phyloP scores from a whole-genome alignment of 1,284 basidiomycete species.

The Ustilago sp. region DNA sequence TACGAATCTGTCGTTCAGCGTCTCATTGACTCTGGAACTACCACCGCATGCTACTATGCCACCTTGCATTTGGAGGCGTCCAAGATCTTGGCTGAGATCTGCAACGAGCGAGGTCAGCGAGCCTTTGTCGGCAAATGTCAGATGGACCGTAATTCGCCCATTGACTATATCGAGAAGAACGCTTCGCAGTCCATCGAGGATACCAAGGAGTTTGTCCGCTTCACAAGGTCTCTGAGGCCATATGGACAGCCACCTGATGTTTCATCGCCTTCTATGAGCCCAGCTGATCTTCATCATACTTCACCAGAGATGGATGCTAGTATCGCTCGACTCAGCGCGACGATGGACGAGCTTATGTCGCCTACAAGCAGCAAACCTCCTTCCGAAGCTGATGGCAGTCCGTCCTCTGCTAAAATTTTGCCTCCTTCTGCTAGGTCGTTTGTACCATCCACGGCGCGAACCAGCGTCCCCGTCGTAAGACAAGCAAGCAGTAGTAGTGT shows the following conservation, averaged over 20 bases:
- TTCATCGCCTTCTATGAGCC: constrained; percentile 48
- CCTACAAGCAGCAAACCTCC: constrained; percentile 41
- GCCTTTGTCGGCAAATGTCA: constrained; percentile 92
- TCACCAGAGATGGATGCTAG: constrained; percentile 62
- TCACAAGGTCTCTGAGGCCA: constrained; percentile 44
- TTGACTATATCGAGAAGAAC: constrained; percentile 78
- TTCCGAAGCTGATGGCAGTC: constrained; percentile 42
- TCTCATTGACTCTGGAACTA: constrained; percentile 78
- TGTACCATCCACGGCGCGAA: constrained; percentile 2
- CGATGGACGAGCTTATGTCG: constrained; percentile 61
- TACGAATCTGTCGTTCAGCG: constrained; percentile 82
- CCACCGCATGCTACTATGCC: constrained; percentile 92
- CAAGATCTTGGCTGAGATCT: constrained; percentile 82
- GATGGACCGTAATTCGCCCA: constrained; percentile 84
- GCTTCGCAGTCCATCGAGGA: constrained; percentile 60
- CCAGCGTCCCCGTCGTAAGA: constrained; percentile 23
- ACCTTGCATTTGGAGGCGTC: constrained; percentile 85
- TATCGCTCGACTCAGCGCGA: constrained; percentile 57
- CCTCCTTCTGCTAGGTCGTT: constrained; percentile 25
- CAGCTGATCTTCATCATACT: constrained; percentile 32
- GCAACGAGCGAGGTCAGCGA: constrained; percentile 81
- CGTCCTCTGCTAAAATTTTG: constrained; percentile 27
- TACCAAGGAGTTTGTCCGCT: constrained; percentile 62
- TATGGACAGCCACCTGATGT: constrained; percentile 51
- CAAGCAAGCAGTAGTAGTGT: constrained; percentile 44